These are phyloP conservation scores for Suillus brevipes DNA, from an alignment of 768 basidiomycete species.

Conservation along the genomic window DNA sequence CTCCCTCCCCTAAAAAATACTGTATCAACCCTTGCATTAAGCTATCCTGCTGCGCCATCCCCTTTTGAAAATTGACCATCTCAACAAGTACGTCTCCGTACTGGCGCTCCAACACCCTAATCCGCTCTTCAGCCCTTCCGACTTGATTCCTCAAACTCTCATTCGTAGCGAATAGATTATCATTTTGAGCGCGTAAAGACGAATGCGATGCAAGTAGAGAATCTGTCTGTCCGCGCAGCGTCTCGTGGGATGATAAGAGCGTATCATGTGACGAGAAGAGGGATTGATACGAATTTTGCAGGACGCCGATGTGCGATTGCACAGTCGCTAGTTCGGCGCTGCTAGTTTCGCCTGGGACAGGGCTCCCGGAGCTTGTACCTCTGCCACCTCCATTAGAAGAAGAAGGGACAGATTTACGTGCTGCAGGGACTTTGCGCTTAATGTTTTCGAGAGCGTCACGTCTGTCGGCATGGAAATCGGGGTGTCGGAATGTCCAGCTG, in stretches of 20 bases:
- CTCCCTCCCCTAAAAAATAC: conserved; percentile 76
- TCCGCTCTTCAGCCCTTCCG: conserved; percentile 46
- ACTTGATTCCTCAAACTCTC: conserved; percentile 30
- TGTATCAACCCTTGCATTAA: conserved; percentile 80
- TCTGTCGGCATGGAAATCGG: conserved; percentile 52
- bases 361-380: conserved; percentile 4
- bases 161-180: conserved; percentile 28
- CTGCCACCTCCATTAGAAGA: conserved; percentile 18
- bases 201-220: conserved; percentile 32
- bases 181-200: conserved; percentile 31
- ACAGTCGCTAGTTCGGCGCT: conserved; percentile 25
- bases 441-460: conserved; percentile 63
- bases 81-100: conserved; percentile 71
- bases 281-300: conserved; percentile 30
- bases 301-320: conserved; percentile 29
- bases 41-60: conserved; percentile 82
- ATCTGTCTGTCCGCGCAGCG: conserved; percentile 36
- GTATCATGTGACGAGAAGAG: conserved; percentile 31
- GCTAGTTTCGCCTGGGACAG: conserved; percentile 9
- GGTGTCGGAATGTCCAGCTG: conserved; percentile 54
- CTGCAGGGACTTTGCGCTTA: conserved; percentile 55
- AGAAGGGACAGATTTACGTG: conserved; percentile 31
- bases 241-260: conserved; percentile 29
- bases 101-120: conserved; percentile 59
- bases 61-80: conserved; percentile 70